phyloP scores from a whole-genome alignment of 805 yeast genomes.

The Candida peoriensis region DNA sequence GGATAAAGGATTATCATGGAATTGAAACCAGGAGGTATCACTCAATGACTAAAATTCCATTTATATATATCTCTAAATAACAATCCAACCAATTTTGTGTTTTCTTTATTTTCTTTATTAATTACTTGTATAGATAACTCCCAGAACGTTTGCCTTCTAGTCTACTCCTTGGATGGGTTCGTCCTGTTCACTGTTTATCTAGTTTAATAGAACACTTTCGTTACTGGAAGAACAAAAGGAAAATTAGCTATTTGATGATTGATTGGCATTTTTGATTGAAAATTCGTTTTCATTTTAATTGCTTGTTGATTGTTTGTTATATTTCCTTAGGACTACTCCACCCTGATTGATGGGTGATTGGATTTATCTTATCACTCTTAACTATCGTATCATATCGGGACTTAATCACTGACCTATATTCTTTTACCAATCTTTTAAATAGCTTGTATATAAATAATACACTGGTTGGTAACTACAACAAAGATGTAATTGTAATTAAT shows the following conservation, averaged over 20 bases:
- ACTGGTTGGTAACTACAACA: too few species aligned
- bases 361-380: constrained; percentile 1
- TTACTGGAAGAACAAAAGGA: constrained; percentile 23
- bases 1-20: too few species aligned
- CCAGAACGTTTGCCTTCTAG: constrained; percentile 25
- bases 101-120: neutral
- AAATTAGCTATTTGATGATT: too few species aligned
- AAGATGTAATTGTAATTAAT: too few species aligned
- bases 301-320: neutral
- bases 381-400: constrained; percentile 17
- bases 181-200: constrained; percentile 26
- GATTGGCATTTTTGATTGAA: neutral
- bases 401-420: constrained; percentile 27
- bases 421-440: neutral
- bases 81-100: too few species aligned
- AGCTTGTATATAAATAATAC: too few species aligned
- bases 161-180: constrained; percentile 26
- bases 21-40: too few species aligned
- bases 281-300: neutral
- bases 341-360: constrained; percentile 27
- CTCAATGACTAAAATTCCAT: too few species aligned
- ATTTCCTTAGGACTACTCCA: constrained; percentile 23
- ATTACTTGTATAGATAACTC: neutral
- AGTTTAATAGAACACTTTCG: constrained; percentile 27
- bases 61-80: too few species aligned